phyloP scores from a whole-genome alignment of 129 eudicot genomes.

The Ambrosia trifida region DNA sequence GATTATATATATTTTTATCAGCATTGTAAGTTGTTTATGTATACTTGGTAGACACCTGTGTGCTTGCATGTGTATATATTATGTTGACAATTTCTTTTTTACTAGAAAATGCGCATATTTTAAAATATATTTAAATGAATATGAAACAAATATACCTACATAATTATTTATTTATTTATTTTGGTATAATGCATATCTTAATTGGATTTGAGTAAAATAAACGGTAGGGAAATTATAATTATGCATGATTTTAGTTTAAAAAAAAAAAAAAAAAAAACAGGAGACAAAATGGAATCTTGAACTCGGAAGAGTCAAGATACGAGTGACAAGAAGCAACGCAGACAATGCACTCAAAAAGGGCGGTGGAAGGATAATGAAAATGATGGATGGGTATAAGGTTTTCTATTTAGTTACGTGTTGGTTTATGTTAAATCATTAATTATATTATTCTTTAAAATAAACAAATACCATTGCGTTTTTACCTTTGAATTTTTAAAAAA shows the following conservation, averaged over 20 bases:
- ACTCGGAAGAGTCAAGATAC: slow-evolving; percentile 29
- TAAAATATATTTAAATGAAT: background rate
- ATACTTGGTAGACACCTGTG: too few relatives aligned
- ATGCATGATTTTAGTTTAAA: background rate
- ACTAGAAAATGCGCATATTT: background rate
- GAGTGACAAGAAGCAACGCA: slow-evolving; percentile 26
- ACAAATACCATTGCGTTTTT: background rate
- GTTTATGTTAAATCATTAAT: slow-evolving; percentile 9
- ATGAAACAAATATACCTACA: background rate
- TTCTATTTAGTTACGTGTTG: slow-evolving; percentile 26
- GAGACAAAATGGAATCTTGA: slow-evolving; percentile 14
- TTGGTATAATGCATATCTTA: background rate
- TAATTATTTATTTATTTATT: background rate
- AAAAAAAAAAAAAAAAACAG: background rate
- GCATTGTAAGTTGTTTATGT: too few relatives aligned
- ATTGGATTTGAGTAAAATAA: background rate
- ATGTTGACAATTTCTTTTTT: background rate
- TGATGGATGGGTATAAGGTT: slow-evolving; percentile 10
- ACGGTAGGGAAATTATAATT: background rate
- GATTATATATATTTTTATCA: slow-evolving; percentile 5
- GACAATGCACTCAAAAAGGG: slow-evolving; percentile 25
- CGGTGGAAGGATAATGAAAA: slow-evolving; percentile 42
- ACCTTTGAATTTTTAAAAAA: background rate
- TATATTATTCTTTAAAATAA: background rate
- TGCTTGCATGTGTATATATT: background rate